A percentile compares a stretch with the other conserved stretches of the same genome.
phyloP scores from a whole-genome alignment of 2,329 filamentous ascomycete genomes.

The Fusarium marasasianum region DNA sequence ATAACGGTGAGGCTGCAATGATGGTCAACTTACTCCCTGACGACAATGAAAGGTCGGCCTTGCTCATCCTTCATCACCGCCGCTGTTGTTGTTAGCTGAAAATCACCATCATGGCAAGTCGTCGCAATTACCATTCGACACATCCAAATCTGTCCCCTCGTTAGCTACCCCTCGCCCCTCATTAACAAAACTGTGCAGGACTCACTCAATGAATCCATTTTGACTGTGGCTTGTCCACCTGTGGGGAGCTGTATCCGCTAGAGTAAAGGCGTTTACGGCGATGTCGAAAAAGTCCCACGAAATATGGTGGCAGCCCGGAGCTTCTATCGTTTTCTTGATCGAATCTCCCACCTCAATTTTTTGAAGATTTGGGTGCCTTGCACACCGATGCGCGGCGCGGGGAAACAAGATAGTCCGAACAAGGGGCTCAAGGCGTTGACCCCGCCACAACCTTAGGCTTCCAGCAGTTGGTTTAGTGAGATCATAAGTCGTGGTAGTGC shows the following conservation, averaged over 20 bases:
- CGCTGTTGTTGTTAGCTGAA: conserved; percentile 55
- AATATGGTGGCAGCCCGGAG: conserved; percentile 43
- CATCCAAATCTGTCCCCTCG: conserved; percentile 74
- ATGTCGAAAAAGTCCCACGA: conserved; percentile 36
- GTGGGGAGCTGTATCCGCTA: conserved; percentile 43
- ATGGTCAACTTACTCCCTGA: conserved; percentile 82
- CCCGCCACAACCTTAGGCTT: conserved; percentile 11
- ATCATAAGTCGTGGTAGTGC: conserved; percentile 31
- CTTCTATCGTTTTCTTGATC: conserved; percentile 45
- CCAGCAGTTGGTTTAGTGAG: conserved; percentile 26
- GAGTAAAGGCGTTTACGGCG: conserved; percentile 36
- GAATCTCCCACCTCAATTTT: conserved; percentile 46
- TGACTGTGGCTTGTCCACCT: conserved; percentile 43
- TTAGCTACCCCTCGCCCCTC: conserved; percentile 48
- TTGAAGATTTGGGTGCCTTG: conserved; percentile 46
- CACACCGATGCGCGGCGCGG: conserved; percentile 46
- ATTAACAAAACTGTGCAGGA: conserved; percentile 38
- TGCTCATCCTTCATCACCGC: conserved; percentile 95
- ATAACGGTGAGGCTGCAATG: neutral
- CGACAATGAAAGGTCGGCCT: conserved; percentile 96
- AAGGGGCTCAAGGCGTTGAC: conserved; percentile 20
- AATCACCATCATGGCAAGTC: conserved; percentile 10
- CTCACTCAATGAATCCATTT: conserved; percentile 53
- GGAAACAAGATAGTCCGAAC: conserved; percentile 47
- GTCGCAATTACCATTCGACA: conserved; percentile 75